phyloP scores from a whole-genome alignment of 306 rosid genomes.

The Vigna reflexopilosa region DNA sequence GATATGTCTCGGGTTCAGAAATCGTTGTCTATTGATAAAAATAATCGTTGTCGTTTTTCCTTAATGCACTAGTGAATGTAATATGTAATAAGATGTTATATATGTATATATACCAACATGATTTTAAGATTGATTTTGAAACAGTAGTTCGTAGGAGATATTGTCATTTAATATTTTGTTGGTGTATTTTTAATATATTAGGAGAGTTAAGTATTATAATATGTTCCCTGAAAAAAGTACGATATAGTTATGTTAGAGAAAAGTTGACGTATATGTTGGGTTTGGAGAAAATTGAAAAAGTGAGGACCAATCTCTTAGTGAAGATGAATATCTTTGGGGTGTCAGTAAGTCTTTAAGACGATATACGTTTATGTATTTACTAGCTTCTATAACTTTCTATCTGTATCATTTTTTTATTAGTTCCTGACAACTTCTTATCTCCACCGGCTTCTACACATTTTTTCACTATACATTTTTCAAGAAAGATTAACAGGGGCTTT shows the following conservation, averaged over 20 bases:
- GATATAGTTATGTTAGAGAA: not conserved
- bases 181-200: no score
- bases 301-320: slow-evolving; percentile 10
- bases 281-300: not conserved
- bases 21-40: no score
- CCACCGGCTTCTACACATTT: not conserved
- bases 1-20: no score
- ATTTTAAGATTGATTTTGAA: no score
- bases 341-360: slow-evolving; percentile 22
- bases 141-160: no score
- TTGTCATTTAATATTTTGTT: no score
- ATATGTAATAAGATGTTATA: no score
- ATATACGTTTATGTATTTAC: not conserved
- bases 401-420: not conserved
- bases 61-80: no score
- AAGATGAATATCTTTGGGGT: slow-evolving; percentile 19
- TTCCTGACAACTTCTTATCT: slow-evolving; percentile 24
- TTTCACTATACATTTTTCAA: not conserved
- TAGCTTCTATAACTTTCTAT: not conserved
- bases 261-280: not conserved
- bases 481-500: not conserved
- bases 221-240: not conserved
- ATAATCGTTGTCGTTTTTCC: no score
- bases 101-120: no score
- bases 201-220: no score